Percentiles rank a stretch among this genome's conserved stretches.
These are phyloP conservation scores for Trichosporon asahii DNA, from an alignment of 1,284 basidiomycete species.

Conservation along the genomic window DNA sequence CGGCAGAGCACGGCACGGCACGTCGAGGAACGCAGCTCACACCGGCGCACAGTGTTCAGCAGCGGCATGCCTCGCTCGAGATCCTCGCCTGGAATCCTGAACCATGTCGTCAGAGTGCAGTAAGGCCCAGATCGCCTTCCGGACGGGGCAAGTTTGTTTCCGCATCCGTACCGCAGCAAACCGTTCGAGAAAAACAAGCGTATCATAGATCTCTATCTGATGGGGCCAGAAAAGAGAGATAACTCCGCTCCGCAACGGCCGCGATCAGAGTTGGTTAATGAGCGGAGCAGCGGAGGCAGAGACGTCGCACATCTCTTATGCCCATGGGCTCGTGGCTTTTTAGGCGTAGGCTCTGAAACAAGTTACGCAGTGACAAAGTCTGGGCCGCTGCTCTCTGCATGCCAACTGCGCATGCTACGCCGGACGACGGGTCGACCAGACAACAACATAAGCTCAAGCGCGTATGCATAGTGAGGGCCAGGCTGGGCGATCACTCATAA, in stretches of 20 bases:
- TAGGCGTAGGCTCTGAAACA: neutral
- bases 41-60: too few species aligned
- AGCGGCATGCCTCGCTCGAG: too few species aligned
- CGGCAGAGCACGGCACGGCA: neutral
- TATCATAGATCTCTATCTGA: too few species aligned
- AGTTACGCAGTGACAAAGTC: neutral
- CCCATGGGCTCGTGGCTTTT: too few species aligned
- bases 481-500: neutral
- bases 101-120: neutral
- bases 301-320: too few species aligned
- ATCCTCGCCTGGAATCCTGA: too few species aligned
- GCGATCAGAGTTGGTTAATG: too few species aligned
- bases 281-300: too few species aligned
- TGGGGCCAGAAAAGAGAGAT: neutral
- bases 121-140: neutral
- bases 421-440: neutral
- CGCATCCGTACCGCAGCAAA: neutral
- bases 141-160: neutral
- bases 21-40: too few species aligned
- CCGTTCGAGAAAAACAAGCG: too few species aligned
- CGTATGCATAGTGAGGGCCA: conserved; percentile 1
- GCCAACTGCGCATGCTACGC: too few species aligned
- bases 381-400: neutral
- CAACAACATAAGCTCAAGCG: conserved; percentile 3
- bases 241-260: too few species aligned